Percentiles rank a stretch among this genome's conserved stretches.
Evolutionary conservation across 2,329 filamentous ascomycete genomes (phyloP).

Genomic region (Lasiodiplodia sp.): DNA sequence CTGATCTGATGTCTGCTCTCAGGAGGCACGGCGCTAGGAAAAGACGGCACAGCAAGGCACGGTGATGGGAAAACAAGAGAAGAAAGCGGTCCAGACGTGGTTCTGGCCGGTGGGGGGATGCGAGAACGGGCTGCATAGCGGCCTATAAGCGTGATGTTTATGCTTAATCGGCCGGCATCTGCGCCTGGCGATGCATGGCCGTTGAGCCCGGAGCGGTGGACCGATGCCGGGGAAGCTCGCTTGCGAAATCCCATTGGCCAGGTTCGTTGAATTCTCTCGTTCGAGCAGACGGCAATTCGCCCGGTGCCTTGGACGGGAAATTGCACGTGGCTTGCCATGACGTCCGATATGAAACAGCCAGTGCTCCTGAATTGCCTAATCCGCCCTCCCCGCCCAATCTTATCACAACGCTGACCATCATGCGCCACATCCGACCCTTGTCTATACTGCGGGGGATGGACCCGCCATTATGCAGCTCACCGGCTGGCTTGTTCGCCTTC

Average conservation of each 20-base stretch:
- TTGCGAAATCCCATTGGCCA: neutral
- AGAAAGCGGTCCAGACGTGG: conserved; percentile 1
- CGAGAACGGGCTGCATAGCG: neutral
- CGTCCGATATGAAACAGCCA: conserved; percentile 14
- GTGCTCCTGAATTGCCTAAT: conserved; percentile 1
- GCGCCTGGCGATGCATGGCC: conserved; percentile 1
- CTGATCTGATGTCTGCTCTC: conserved; percentile 11
- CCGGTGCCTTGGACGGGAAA: conserved; percentile 27
- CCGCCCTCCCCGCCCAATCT: conserved; percentile 5
- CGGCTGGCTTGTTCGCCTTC: neutral
- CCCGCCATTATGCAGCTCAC: conserved; percentile 13
- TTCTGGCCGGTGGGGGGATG: neutral
- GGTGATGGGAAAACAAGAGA: neutral
- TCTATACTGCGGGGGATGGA: conserved; percentile 13
- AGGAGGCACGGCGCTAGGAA: neutral
- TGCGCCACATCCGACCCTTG: conserved; percentile 15
- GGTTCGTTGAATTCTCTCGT: conserved; percentile 1
- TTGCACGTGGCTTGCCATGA: conserved; percentile 25
- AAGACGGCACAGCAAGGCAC: conserved; percentile 3
- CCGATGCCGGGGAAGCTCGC: neutral
- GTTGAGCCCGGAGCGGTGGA: conserved; percentile 5
- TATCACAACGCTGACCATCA: conserved; percentile 14
- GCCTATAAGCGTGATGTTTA: conserved; percentile 18
- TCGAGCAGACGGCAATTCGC: conserved; percentile 9
- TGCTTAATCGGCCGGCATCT: conserved; percentile 20